Percentiles rank a stretch among this genome's conserved stretches.
phyloP scores from a whole-genome alignment of 441 rosid species.

The Flueggea neowawraea region DNA sequence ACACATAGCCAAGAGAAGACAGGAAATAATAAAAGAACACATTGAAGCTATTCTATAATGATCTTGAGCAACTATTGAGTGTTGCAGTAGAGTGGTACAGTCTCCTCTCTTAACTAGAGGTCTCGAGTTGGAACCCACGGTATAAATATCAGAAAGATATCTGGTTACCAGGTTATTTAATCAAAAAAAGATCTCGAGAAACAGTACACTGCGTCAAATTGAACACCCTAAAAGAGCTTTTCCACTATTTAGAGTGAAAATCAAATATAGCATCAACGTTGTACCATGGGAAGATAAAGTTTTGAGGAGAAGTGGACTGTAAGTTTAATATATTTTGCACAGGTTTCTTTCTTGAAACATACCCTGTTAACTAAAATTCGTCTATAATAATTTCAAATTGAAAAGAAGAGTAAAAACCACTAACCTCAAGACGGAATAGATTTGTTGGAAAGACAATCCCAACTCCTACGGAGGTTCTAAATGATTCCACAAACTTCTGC shows the following conservation, averaged over 20 bases:
- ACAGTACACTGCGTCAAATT: no score
- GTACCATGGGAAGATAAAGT: neutral
- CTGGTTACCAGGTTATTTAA: no score
- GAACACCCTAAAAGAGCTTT: no score
- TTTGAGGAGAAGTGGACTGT: neutral
- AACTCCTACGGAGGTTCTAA: conserved; percentile 71
- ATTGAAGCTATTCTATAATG: neutral
- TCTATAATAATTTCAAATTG: neutral
- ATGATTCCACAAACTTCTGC: conserved; percentile 51
- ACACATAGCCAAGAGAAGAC: neutral
- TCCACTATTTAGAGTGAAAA: no score
- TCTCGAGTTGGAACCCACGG: no score
- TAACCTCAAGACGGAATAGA: conserved; percentile 81
- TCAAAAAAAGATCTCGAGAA: no score
- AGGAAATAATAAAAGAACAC: neutral
- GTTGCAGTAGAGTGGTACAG: no score
- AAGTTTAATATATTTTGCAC: neutral
- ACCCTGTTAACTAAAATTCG: neutral
- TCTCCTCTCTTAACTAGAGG: no score
- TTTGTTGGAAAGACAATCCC: conserved; percentile 80
- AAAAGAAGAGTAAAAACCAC: conserved; percentile 20
- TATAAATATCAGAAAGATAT: no score
- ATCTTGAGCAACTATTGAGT: no score
- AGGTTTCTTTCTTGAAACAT: neutral
- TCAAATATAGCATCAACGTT: no score